Conservation (phyloP, 306 rosid genomes). For the Vigna unguiculata region DNA sequence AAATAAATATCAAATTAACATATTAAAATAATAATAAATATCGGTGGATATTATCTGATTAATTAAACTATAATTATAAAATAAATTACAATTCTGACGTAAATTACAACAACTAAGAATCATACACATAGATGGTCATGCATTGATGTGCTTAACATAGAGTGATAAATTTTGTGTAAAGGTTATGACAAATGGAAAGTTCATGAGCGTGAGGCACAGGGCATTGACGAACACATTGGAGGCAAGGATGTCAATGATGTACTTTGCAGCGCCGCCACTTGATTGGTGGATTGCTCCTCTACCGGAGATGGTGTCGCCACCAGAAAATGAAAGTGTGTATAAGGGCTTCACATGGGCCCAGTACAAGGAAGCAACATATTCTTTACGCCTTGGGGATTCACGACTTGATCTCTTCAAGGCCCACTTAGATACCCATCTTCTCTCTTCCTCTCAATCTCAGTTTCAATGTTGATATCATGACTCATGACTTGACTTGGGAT, state of each 20-base stretch:
- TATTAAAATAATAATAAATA: too few species aligned
- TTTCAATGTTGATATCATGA: not conserved
- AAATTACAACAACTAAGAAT: too few species aligned
- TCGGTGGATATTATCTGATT: too few species aligned
- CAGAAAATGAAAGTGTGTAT: slow-evolving; percentile 53
- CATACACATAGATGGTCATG: too few species aligned
- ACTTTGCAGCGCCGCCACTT: slow-evolving; percentile 90
- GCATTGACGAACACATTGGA: slow-evolving; percentile 61
- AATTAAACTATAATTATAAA: too few species aligned
- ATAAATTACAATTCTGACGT: too few species aligned
- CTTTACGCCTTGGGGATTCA: slow-evolving; percentile 73
- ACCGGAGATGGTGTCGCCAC: slow-evolving; percentile 57
- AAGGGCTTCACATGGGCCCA: slow-evolving; percentile 93
- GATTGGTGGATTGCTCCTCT: slow-evolving; percentile 69
- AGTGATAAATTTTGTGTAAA: too few species aligned
- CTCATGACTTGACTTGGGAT: not conserved
- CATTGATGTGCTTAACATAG: too few species aligned
- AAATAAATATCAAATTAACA: too few species aligned
- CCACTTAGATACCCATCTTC: not conserved
- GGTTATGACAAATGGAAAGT: slow-evolving; percentile 90
- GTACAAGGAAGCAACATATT: slow-evolving; percentile 77
- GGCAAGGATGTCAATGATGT: slow-evolving; percentile 80
- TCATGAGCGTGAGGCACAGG: slow-evolving; percentile 83
- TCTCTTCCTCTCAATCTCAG: slow-evolving; percentile 8
- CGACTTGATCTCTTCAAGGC: slow-evolving; percentile 78